phyloP scores from a whole-genome alignment of 2,329 filamentous ascomycete species.

The Paraphaeosphaeria minitans region DNA sequence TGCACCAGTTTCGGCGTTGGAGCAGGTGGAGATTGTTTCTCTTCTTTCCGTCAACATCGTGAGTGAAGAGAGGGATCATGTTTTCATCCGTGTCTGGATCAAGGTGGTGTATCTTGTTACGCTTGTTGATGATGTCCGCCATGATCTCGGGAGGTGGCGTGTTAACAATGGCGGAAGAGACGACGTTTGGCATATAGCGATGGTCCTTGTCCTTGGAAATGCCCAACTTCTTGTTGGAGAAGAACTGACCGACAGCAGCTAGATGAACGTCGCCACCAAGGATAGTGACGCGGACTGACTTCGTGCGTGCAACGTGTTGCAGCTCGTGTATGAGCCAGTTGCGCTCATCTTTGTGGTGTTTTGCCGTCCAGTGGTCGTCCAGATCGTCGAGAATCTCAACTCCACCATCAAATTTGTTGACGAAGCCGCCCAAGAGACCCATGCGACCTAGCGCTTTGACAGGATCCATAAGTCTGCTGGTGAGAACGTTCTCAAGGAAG shows the following conservation, averaged over 20 bases:
- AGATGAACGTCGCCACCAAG: slow-evolving; percentile 94
- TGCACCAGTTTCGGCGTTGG: slow-evolving; percentile 93
- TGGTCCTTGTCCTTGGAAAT: slow-evolving; percentile 89
- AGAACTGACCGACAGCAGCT: slow-evolving; percentile 91
- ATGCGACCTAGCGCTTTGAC: slow-evolving; percentile 85
- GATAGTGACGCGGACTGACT: slow-evolving; percentile 89
- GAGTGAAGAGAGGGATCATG: slow-evolving; percentile 91
- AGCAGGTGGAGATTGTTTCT: slow-evolving; percentile 91
- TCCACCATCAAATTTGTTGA: slow-evolving; percentile 90
- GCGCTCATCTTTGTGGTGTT: slow-evolving; percentile 89
- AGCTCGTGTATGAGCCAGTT: slow-evolving; percentile 86
- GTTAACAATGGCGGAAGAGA: slow-evolving; percentile 94
- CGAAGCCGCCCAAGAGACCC: slow-evolving; percentile 76
- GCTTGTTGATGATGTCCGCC: slow-evolving; percentile 89
- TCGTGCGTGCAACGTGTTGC: slow-evolving; percentile 90
- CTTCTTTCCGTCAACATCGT: slow-evolving; percentile 85
- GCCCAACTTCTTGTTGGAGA: slow-evolving; percentile 76
- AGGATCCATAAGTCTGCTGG: slow-evolving; percentile 83
- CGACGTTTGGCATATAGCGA: slow-evolving; percentile 94
- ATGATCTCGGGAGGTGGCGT: slow-evolving; percentile 85
- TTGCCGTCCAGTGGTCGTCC: slow-evolving; percentile 97
- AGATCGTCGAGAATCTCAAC: slow-evolving; percentile 90
- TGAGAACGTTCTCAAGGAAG: slow-evolving; percentile 72
- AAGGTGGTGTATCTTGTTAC: slow-evolving; percentile 76
- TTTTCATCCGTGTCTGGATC: slow-evolving; percentile 82